phyloP scores from a whole-genome alignment of 2,329 filamentous ascomycete genomes.

The Aspergillus sp. region DNA sequence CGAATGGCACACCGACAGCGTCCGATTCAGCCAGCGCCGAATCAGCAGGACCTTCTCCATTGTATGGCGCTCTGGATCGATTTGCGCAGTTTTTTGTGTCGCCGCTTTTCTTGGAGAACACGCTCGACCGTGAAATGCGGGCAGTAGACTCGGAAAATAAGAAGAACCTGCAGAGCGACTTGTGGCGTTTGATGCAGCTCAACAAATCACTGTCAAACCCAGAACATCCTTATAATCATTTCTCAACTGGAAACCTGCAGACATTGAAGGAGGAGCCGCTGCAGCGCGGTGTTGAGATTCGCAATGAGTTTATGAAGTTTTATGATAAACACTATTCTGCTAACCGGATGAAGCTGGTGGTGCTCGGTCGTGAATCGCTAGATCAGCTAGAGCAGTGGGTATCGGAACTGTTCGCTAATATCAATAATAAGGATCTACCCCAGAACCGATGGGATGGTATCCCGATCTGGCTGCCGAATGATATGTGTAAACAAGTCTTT shows the following conservation, averaged over 20 bases:
- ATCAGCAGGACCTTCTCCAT: constrained; percentile 49
- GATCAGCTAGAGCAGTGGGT: constrained; percentile 84
- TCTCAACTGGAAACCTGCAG: constrained; percentile 85
- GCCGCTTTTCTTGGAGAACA: constrained; percentile 80
- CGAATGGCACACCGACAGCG: constrained; percentile 22
- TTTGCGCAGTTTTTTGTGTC: constrained; percentile 94
- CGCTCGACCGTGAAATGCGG: constrained; percentile 79
- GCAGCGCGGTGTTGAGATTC: constrained; percentile 75
- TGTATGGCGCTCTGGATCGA: constrained; percentile 81
- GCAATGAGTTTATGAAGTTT: constrained; percentile 90
- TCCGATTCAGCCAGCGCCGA: background rate
- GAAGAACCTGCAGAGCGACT: constrained; percentile 91
- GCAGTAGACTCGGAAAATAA: constrained; percentile 97
- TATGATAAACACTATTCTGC: constrained; percentile 87
- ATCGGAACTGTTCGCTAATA: constrained; percentile 74
- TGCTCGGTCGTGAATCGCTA: constrained; percentile 77
- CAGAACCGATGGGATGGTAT: constrained; percentile 67
- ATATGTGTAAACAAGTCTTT: constrained; percentile 72
- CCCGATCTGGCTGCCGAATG: constrained; percentile 58
- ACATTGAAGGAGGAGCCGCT: constrained; percentile 82
- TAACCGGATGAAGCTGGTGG: constrained; percentile 89
- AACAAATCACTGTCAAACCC: constrained; percentile 87
- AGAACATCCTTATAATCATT: constrained; percentile 84
- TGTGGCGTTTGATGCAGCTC: constrained; percentile 83
- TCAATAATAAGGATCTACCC: constrained; percentile 77